Base-by-base conservation (phyloP, 2,329 filamentous ascomycete genomes). In the Taxawa tesnikishii region DNA sequence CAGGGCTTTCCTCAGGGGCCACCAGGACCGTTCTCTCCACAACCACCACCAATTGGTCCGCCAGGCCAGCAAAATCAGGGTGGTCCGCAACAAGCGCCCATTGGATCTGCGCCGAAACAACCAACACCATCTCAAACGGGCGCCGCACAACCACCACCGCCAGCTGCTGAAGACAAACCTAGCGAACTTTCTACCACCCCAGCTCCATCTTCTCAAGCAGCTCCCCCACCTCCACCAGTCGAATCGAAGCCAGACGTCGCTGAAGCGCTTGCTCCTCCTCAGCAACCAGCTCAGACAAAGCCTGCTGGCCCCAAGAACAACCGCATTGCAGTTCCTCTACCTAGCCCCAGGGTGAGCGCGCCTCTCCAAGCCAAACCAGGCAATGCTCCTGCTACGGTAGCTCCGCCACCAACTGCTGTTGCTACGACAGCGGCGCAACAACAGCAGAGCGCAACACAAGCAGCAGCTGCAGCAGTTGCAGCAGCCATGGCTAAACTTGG, bases 391-490 rank as follows among this genome's bases (percentile, higher is more conserved):
- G 15, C 7, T n/a, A 28, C 26, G 18, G 11, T 21, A 11, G 21
- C 23, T 15, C 5, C 15, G n/a, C 12, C 12, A 10, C 12, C 27
- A 12, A 10, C 12, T n/a, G 25, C 26, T 21, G 11, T 21, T 12
- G 21, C 23, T 15, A 8, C 15, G n/a, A 10, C 12, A 10, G 27
- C 27, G 12, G 12, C 12, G 50, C 60, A 6, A 52, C 60, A 28
- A 60, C 54, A 32, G 7, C 67, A 72, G 40, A 77, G 80, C 55
- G 79, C 80, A 2, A 85, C 81, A 0, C 73, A 79, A 49, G 74
- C 78, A 24, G 81, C 81, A 1, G 78, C 75, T 45, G 80, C 79
- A 17, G 81, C 81, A 6, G 81, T 84, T n/a, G 79, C 80, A 32
- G 73, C 79, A 25, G 82, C 82, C 2, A 84, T 85, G 77, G 78